These are phyloP conservation scores for Pseudogymnoascus sp. DNA, from an alignment of 2,329 filamentous ascomycete genomes.

Conservation along the genomic window DNA sequence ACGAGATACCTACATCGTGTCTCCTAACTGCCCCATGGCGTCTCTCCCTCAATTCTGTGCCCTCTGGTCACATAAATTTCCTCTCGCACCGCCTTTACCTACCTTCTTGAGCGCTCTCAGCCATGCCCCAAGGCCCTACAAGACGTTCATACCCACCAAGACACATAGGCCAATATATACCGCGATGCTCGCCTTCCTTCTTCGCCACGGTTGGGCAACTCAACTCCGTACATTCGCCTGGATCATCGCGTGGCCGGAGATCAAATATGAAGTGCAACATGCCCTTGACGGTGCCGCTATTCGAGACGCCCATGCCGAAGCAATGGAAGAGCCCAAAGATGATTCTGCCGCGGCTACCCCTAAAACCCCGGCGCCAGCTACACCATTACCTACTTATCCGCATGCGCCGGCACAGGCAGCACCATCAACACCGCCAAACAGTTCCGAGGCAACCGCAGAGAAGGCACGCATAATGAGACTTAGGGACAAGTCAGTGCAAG, in stretches of 20 bases:
- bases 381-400: not conserved
- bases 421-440: constrained; percentile 30
- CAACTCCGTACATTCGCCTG: constrained; percentile 89
- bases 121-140: constrained; percentile 72
- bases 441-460: constrained; percentile 50
- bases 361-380: not conserved
- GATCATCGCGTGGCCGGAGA: constrained; percentile 73
- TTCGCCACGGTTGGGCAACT: constrained; percentile 88
- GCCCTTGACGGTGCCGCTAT: constrained; percentile 60
- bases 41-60: constrained; percentile 61
- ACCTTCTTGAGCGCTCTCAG: constrained; percentile 84
- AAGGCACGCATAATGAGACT: constrained; percentile 53
- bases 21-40: constrained; percentile 75
- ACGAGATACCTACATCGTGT: constrained; percentile 83
- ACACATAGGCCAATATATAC: constrained; percentile 83
- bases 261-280: constrained; percentile 71
- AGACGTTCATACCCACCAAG: constrained; percentile 75
- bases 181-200: constrained; percentile 84
- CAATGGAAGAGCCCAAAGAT: constrained; percentile 24
- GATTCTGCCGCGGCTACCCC: not conserved
- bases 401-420: constrained; percentile 12
- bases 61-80: constrained; percentile 71
- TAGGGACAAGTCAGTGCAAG: constrained; percentile 45
- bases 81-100: constrained; percentile 71
- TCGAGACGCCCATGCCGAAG: constrained; percentile 19